A percentile compares a stretch with the other conserved stretches of the same genome.
phyloP scores from a whole-genome alignment of 2,329 filamentous ascomycete species.

The Botrytis porri region DNA sequence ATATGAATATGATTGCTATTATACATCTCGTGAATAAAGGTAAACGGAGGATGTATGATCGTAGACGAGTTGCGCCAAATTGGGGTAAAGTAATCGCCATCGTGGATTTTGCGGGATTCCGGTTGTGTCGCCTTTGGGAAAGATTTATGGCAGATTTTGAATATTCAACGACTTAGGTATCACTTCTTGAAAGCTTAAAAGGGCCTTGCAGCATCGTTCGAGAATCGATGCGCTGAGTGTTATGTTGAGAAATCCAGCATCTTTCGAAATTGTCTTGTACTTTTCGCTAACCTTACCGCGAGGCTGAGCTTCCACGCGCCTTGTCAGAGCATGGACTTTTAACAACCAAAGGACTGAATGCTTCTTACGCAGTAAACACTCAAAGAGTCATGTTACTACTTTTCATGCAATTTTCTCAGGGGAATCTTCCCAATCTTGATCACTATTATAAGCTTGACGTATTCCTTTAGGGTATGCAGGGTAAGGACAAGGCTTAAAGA shows the following conservation, averaged over 20 bases:
- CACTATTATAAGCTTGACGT: neutral
- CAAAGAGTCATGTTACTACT: neutral
- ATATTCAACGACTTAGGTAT: neutral
- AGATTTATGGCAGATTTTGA: neutral
- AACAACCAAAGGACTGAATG: neutral
- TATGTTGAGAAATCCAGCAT: neutral
- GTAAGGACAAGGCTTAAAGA: neutral
- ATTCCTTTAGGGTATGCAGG: neutral
- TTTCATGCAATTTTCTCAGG: too few relatives aligned
- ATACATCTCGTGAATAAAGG: constrained; percentile 80
- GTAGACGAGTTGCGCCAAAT: constrained; percentile 70
- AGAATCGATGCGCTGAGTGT: constrained; percentile 10
- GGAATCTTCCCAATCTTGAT: too few relatives aligned
- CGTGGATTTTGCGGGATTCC: constrained; percentile 3
- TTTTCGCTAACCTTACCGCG: constrained; percentile 7
- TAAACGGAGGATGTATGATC: constrained; percentile 79
- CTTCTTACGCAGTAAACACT: neutral
- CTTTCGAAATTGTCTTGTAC: constrained; percentile 3
- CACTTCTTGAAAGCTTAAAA: neutral
- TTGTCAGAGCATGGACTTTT: neutral
- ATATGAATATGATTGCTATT: constrained; percentile 60
- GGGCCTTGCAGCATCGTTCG: constrained; percentile 5
- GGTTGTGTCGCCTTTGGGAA: neutral
- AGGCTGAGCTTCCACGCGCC: constrained; percentile 1
- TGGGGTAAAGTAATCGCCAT: constrained; percentile 31